These are phyloP conservation scores for Xylaria digitata DNA, from an alignment of 2,329 filamentous ascomycete species.

Conservation along the genomic window DNA sequence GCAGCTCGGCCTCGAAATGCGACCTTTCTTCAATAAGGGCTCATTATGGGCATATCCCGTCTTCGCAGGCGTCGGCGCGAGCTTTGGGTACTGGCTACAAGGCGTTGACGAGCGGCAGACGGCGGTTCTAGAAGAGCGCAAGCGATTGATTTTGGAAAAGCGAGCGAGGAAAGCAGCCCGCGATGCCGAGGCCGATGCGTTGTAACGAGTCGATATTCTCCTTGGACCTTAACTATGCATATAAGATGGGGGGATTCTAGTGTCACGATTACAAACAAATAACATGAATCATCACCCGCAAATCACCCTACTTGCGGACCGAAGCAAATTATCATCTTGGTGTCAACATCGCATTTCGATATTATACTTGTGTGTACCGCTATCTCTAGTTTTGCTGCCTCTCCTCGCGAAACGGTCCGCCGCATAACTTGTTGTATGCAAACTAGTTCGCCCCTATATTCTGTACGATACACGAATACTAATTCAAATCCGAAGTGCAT, in stretches of 20 bases:
- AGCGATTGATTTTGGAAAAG: slow-evolving; percentile 87
- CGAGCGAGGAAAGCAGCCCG: slow-evolving; percentile 79
- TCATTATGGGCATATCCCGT: slow-evolving; percentile 92
- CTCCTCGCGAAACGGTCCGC: slow-evolving; percentile 8
- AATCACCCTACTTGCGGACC: slow-evolving; percentile 13
- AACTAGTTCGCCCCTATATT: slow-evolving; percentile 31
- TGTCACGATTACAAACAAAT: slow-evolving; percentile 18
- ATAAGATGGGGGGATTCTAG: slow-evolving; percentile 26
- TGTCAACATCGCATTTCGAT: slow-evolving; percentile 18
- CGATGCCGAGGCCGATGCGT: slow-evolving; percentile 58
- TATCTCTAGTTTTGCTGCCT: slow-evolving; percentile 13
- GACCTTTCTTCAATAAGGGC: slow-evolving; percentile 86
- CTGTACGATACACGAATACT: slow-evolving; percentile 34
- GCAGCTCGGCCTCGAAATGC: slow-evolving; percentile 99
- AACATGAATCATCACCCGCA: slow-evolving; percentile 6
- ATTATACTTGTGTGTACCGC: slow-evolving; percentile 16
- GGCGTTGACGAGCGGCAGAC: slow-evolving; percentile 87
- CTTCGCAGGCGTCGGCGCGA: slow-evolving; percentile 85
- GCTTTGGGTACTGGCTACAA: slow-evolving; percentile 97
- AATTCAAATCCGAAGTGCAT: slow-evolving; percentile 28
- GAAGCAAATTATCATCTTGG: slow-evolving; percentile 23
- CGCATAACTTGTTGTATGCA: slow-evolving; percentile 35
- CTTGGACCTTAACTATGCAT: slow-evolving; percentile 40
- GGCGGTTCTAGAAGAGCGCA: slow-evolving; percentile 80
- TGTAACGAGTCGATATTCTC: slow-evolving; percentile 33